Conservation (phyloP, 805 yeast genomes). For the Sugiyamaella americana region DNA sequence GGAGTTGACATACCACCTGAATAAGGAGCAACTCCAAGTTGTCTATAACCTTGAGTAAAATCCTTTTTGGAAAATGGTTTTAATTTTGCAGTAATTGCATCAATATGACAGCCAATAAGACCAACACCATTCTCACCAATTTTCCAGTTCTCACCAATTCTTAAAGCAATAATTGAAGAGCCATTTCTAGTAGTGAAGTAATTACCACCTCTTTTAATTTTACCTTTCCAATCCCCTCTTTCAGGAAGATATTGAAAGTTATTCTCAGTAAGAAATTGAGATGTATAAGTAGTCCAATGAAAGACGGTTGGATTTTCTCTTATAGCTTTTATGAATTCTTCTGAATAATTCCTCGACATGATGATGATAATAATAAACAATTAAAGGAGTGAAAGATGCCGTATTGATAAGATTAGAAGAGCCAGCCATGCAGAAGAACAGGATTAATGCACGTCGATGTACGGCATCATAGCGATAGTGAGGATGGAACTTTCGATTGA, state of each 20-base stretch:
- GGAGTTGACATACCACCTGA: slow-evolving; percentile 57
- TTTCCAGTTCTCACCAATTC: slow-evolving; percentile 59
- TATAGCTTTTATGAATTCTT: slow-evolving; percentile 51
- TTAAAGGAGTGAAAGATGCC: too few species aligned
- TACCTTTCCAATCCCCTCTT: slow-evolving; percentile 39
- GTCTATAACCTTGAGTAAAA: slow-evolving; percentile 62
- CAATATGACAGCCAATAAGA: slow-evolving; percentile 63
- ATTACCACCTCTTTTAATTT: slow-evolving; percentile 26
- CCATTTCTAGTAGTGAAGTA: slow-evolving; percentile 67
- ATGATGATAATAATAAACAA: too few species aligned
- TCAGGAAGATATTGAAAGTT: slow-evolving; percentile 60
- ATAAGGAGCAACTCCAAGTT: slow-evolving; percentile 75
- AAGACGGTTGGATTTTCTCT: slow-evolving; percentile 65
- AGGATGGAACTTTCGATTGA: too few species aligned
- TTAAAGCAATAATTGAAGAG: slow-evolving; percentile 62
- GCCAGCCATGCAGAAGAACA: too few species aligned
- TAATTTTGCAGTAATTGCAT: slow-evolving; percentile 56
- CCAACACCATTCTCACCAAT: slow-evolving; percentile 45
- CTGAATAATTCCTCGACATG: slow-evolving; percentile 3
- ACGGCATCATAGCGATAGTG: too few species aligned
- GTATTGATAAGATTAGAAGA: too few species aligned
- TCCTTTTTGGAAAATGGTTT: slow-evolving; percentile 62
- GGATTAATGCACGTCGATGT: too few species aligned
- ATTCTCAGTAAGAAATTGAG: slow-evolving; percentile 38
- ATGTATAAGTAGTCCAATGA: slow-evolving; percentile 47